Percentiles rank a stretch among this genome's conserved stretches.
Evolutionary conservation across 192 early-diverging fungal genomes (phyloP).

Genomic region (Podila epigama): DNA sequence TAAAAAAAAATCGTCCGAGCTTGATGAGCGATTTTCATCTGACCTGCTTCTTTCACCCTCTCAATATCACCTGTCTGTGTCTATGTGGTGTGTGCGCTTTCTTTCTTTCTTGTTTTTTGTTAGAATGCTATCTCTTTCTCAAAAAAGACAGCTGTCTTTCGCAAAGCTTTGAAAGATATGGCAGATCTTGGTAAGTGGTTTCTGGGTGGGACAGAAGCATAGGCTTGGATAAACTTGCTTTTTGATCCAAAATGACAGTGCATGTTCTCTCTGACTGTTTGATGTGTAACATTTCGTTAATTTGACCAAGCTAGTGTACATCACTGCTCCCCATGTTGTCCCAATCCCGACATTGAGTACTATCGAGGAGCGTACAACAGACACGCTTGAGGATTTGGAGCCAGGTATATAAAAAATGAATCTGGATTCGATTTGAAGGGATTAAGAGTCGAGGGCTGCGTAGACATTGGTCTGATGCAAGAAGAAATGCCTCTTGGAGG

Average conservation of each 20-base stretch:
- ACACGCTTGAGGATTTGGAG: conserved; percentile 35
- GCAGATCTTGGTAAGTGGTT: conserved; percentile 55
- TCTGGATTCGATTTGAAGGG: too few relatives aligned
- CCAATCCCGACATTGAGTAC: conserved; percentile 52
- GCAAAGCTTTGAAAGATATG: conserved; percentile 57
- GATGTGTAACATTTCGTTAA: not conserved
- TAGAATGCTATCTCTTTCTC: conserved; percentile 56
- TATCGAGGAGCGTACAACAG: conserved; percentile 50
- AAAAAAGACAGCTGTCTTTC: conserved; percentile 62
- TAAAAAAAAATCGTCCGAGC: not conserved
- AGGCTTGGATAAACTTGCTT: not conserved
- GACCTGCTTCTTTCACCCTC: not conserved
- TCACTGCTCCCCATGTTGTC: conserved; percentile 59
- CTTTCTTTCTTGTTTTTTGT: not conserved
- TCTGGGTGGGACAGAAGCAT: not conserved
- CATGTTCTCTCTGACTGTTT: not conserved
- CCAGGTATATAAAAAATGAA: conserved; percentile 36
- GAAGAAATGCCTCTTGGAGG: too few relatives aligned
- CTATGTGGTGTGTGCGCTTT: too few relatives aligned
- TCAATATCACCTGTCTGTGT: too few relatives aligned
- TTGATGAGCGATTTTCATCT: not conserved
- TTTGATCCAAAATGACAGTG: not conserved
- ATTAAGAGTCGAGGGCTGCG: too few relatives aligned
- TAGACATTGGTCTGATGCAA: too few relatives aligned
- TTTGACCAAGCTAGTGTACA: conserved; percentile 50